Percentiles rank a stretch among this genome's conserved stretches.
phyloP scores from a whole-genome alignment of 148 eudicot species.

The Fallopia convolvulus region DNA sequence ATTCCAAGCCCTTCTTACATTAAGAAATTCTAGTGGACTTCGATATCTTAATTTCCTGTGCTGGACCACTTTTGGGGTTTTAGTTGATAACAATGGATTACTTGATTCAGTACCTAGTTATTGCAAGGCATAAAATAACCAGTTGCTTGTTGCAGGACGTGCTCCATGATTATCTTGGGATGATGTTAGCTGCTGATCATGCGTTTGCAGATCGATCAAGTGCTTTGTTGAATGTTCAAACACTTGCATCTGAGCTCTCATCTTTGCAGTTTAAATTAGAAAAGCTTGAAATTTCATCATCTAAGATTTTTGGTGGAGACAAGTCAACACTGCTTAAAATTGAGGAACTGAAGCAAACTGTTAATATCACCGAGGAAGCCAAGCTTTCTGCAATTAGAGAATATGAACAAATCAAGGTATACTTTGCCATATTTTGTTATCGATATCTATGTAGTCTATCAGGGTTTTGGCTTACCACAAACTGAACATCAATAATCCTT shows the following conservation, averaged over 20 bases:
- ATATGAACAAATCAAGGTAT: constrained; percentile 85
- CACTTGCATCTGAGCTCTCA: constrained; percentile 73
- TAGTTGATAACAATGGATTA: not conserved
- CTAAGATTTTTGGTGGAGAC: constrained; percentile 96
- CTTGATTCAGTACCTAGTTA: not conserved
- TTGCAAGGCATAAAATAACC: not conserved
- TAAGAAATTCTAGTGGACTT: not conserved
- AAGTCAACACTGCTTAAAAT: constrained; percentile 76
- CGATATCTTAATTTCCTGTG: not conserved
- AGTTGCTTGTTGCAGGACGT: constrained; percentile 53
- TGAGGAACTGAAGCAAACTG: constrained; percentile 78
- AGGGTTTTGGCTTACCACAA: not conserved
- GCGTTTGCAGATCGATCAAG: constrained; percentile 89
- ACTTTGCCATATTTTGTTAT: not conserved
- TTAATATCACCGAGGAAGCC: constrained; percentile 77
- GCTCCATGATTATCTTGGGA: constrained; percentile 94
- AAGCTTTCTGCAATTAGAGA: constrained; percentile 67
- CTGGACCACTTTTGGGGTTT: not conserved
- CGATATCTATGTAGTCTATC: not conserved
- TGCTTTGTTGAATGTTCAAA: constrained; percentile 93
- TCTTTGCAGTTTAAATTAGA: constrained; percentile 68
- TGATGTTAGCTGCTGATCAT: constrained; percentile 86
- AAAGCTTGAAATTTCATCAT: constrained; percentile 85
- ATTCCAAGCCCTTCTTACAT: not conserved
- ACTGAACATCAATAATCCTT: no score